Evolutionary conservation across 805 yeast genomes (phyloP).

Genomic region (Zygotorulaspora sp.): DNA sequence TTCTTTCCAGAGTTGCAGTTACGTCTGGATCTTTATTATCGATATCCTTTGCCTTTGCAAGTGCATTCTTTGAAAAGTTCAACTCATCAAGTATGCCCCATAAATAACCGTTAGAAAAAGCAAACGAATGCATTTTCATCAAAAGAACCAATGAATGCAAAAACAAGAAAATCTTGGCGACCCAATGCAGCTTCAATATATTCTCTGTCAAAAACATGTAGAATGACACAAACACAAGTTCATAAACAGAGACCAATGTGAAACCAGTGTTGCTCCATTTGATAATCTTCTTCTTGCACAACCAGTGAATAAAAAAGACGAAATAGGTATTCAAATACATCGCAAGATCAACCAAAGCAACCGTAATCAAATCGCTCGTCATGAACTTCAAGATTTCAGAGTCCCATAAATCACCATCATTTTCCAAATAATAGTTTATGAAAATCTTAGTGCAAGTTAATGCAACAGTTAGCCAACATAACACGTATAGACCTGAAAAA

Average conservation of each 20-base stretch:
- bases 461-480: slow-evolving; percentile 69
- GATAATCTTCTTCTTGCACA: slow-evolving; percentile 43
- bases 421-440: slow-evolving; percentile 46
- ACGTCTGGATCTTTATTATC: slow-evolving; percentile 26
- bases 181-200: slow-evolving; percentile 65
- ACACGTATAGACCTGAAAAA: slow-evolving; percentile 77
- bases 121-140: slow-evolving; percentile 95
- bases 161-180: slow-evolving; percentile 77
- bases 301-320: slow-evolving; percentile 54
- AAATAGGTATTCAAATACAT: slow-evolving; percentile 71
- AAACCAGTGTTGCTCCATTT: slow-evolving; percentile 66
- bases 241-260: slow-evolving; percentile 54
- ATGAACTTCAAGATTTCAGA: slow-evolving; percentile 57
- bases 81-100: slow-evolving; percentile 61
- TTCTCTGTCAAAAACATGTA: slow-evolving; percentile 57
- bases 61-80: slow-evolving; percentile 42
- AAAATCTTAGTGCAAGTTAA: slow-evolving; percentile 50
- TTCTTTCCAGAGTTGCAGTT: slow-evolving; percentile 39
- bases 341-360: slow-evolving; percentile 66
- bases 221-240: slow-evolving; percentile 47
- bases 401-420: slow-evolving; percentile 38
- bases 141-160: slow-evolving; percentile 80
- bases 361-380: slow-evolving; percentile 54
- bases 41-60: slow-evolving; percentile 40
- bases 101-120: slow-evolving; percentile 85